Evolutionary conservation across 257 asterid genomes (phyloP).

Genomic region (Plantago major): DNA sequence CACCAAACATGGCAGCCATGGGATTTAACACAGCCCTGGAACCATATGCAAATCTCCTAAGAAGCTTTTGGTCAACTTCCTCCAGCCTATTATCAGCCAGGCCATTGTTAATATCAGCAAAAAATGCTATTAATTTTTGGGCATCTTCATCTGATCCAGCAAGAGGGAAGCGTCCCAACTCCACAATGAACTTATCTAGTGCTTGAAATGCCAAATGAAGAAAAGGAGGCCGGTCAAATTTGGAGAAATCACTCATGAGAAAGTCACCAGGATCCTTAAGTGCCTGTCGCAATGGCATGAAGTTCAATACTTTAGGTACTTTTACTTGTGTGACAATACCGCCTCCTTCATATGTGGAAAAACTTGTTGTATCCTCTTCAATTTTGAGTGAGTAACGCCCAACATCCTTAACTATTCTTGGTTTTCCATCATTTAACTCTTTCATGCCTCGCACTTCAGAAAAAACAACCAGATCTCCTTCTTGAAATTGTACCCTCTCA

Average conservation of each 20-base stretch:
- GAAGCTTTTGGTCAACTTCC: slow-evolving; percentile 35
- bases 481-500: slow-evolving; percentile 51
- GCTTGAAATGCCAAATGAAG: slow-evolving; percentile 50
- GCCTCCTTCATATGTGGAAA: slow-evolving; percentile 33
- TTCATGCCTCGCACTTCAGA: slow-evolving; percentile 48
- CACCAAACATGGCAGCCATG: slow-evolving; percentile 63
- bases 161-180: slow-evolving; percentile 37
- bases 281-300: slow-evolving; percentile 39
- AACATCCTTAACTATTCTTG: slow-evolving; percentile 32
- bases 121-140: slow-evolving; percentile 24
- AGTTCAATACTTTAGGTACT: slow-evolving; percentile 39
- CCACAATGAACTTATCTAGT: slow-evolving; percentile 36
- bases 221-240: slow-evolving; percentile 47
- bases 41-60: slow-evolving; percentile 38
- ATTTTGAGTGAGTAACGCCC: slow-evolving; percentile 37
- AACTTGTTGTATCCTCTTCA: slow-evolving; percentile 43
- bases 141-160: slow-evolving; percentile 48
- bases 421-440: slow-evolving; percentile 44
- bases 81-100: slow-evolving; percentile 33
- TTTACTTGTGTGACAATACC: slow-evolving; percentile 52
- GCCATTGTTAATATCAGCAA: slow-evolving; percentile 24
- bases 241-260: slow-evolving; percentile 43
- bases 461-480: slow-evolving; percentile 50
- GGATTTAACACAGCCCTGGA: slow-evolving; percentile 46
- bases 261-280: slow-evolving; percentile 47